Percentiles rank a stretch among this genome's conserved stretches.
phyloP scores from a whole-genome alignment of 2,329 filamentous ascomycete species.

The Venturiaceae sp. region DNA sequence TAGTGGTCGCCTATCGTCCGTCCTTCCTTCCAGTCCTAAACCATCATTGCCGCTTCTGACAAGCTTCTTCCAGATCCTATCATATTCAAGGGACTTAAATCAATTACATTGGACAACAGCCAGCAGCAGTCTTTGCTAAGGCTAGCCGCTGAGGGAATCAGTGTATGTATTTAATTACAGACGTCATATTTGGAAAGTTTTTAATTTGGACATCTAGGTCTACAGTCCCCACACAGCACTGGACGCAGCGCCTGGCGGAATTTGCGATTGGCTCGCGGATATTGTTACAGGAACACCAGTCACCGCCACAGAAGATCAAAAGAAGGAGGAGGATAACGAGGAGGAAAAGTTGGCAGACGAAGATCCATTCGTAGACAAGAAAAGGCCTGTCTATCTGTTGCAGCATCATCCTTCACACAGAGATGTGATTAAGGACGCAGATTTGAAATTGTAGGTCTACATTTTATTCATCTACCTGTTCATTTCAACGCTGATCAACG shows the following conservation, averaged over 20 bases:
- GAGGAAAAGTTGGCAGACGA: constrained; percentile 12
- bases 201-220: constrained; percentile 30
- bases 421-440: constrained; percentile 17
- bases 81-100: constrained; percentile 89
- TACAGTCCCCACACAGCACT: constrained; percentile 95
- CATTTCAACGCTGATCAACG: constrained; percentile 9
- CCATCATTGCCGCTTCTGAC: neutral
- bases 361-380: constrained; percentile 24
- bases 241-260: constrained; percentile 72
- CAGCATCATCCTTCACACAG: constrained; percentile 40
- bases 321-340: constrained; percentile 18
- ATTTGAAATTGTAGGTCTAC: constrained; percentile 21
- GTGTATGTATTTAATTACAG: constrained; percentile 34
- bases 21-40: constrained; percentile 9
- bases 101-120: constrained; percentile 70
- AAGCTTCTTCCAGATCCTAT: constrained; percentile 62
- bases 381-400: constrained; percentile 31
- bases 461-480: no score
- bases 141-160: constrained; percentile 77
- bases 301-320: constrained; percentile 17
- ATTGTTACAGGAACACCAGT: constrained; percentile 56
- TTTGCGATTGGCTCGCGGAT: constrained; percentile 92
- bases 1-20: constrained; percentile 84
- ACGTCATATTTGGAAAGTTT: neutral
- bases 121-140: constrained; percentile 80